Evolutionary conservation across 2,329 filamentous ascomycete species (phyloP), one percentile per base, ranked within the genome.

Genomic region (Trichoderma asperellum): DNA sequence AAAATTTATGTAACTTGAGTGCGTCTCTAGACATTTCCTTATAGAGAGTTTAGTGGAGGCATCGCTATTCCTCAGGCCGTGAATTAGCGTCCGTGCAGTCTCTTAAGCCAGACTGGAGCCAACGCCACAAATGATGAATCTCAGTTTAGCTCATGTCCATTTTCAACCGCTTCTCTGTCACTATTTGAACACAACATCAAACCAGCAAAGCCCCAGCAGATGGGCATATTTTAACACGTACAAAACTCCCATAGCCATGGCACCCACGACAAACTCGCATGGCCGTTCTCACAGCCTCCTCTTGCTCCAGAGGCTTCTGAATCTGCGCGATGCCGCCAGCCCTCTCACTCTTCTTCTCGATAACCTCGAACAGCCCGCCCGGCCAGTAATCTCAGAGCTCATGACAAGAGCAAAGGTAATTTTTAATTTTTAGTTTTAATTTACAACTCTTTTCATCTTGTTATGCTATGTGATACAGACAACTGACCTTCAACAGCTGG

Each of bases 261-360:
- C 88, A 34, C 83, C 87, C 5, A 81, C 83, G 24, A 81, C 83
- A n/a, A 81, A 86, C 56, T 82, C 86, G 58, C 92, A 97, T 76
- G 86, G 92, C 35, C 88, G 93, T 72, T 94, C 93, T 24, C 94
- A 97, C 80, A 94, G 94, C 77, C 82, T 96, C 27, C 87, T 97
- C 2, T 84, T 97, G 2, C 89, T 97, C 68, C 92, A 94, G 72
- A 94, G 93, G 76, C 83, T 97, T 2, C 84, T 97, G 72, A 92
- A 90, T 76, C 83, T 93, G 68, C 87, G 93, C 71, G 92, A 96
- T 79, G 89, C 88, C 68, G 89, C 91, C 16, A 97, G 93, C 60
- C 95, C 95, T 2, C 89, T 98, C 75, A 97, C 94, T 0, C 83
- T 98, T 32, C 81, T 97, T 3, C 84, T 97, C 68, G 95, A 98